Evolutionary conservation across 2,329 filamentous ascomycete species (phyloP).

Genomic region (Leptographium lundbergii): DNA sequence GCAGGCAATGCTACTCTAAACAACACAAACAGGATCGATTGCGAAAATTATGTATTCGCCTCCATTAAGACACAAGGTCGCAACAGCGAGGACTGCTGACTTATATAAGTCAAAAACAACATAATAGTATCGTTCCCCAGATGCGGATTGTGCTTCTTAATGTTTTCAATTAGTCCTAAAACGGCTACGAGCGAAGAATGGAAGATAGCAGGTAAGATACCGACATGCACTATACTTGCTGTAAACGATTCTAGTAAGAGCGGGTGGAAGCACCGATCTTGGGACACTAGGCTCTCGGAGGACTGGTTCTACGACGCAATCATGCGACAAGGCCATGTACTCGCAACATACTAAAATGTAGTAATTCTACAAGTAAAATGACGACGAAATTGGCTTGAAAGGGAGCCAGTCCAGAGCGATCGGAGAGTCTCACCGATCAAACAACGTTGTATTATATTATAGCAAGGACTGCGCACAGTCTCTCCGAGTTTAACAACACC

Average conservation of each 20-base stretch:
- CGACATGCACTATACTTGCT: background rate
- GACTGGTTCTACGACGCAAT: background rate
- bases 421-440: background rate
- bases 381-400: background rate
- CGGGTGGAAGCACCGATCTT: background rate
- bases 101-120: background rate
- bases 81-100: background rate
- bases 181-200: background rate
- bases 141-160: background rate
- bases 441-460: background rate
- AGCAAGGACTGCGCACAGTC: background rate
- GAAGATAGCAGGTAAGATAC: background rate
- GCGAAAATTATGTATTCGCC: background rate
- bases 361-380: background rate
- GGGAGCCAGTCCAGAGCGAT: background rate
- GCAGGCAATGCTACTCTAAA: background rate
- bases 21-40: background rate
- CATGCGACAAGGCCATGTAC: background rate
- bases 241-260: background rate
- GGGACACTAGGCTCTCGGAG: background rate
- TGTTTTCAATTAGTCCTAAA: background rate
- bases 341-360: background rate
- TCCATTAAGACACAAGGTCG: background rate
- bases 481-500: background rate
- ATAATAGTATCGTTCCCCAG: background rate